Conservation (phyloP, 441 rosid genomes). For the Pelargonium fulgidum region DNA sequence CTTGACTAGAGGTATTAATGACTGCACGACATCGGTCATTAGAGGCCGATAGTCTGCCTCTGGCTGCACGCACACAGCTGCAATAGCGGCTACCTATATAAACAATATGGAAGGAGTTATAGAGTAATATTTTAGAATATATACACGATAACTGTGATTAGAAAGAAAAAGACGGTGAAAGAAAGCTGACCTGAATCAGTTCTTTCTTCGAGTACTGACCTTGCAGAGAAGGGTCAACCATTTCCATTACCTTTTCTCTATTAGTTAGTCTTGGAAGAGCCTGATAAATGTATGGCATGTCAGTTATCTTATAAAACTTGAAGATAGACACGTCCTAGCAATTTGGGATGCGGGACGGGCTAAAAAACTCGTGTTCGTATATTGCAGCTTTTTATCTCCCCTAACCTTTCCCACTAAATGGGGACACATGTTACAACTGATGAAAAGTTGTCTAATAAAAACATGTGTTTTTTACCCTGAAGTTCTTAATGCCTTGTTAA, state of each 20-base stretch:
- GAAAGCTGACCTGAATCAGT: constrained; percentile 56
- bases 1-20: constrained; percentile 71
- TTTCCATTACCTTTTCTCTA: constrained; percentile 57
- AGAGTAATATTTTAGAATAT: not conserved
- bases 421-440: too few species aligned
- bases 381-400: too few species aligned
- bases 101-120: not conserved
- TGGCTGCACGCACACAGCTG: constrained; percentile 80
- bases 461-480: not conserved
- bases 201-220: constrained; percentile 70
- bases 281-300: constrained; percentile 25
- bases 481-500: not conserved
- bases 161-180: not conserved
- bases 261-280: constrained; percentile 79
- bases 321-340: not conserved
- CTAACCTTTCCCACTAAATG: too few species aligned
- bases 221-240: constrained; percentile 69
- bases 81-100: constrained; percentile 71
- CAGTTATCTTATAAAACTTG: not conserved
- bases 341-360: too few species aligned
- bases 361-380: too few species aligned
- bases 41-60: constrained; percentile 91
- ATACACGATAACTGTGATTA: not conserved
- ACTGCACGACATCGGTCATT: constrained; percentile 86
- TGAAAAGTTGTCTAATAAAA: not conserved